Percentiles rank a stretch among this genome's conserved stretches.
Evolutionary conservation across 208 protist genomes (phyloP).

Genomic region (Crithidia expoeki): DNA sequence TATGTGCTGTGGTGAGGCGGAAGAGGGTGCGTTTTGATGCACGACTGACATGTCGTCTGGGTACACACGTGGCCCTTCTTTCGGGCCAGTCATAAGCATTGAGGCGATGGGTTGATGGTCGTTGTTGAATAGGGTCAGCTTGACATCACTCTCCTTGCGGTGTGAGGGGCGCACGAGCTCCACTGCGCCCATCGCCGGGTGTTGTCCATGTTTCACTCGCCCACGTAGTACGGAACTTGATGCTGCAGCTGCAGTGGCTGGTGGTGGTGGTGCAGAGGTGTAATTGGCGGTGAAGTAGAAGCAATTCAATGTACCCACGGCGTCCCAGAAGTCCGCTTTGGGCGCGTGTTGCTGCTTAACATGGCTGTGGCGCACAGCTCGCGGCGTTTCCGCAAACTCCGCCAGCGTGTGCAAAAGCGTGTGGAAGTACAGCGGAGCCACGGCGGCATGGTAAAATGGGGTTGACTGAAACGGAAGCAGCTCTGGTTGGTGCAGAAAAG

Average conservation of each 20-base stretch:
- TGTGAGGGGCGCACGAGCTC: conserved; percentile 64
- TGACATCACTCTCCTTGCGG: conserved; percentile 65
- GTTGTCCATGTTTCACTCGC: conserved; percentile 7
- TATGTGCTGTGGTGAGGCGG: not conserved
- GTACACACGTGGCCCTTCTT: not conserved
- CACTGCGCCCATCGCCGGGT: conserved; percentile 72
- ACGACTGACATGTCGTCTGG: not conserved
- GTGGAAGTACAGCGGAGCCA: conserved; percentile 75
- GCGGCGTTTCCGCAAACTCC: conserved; percentile 79
- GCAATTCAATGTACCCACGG: conserved; percentile 71
- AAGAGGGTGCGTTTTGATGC: no score
- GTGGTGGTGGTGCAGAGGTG: not conserved
- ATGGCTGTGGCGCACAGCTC: conserved; percentile 44
- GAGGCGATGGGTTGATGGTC: conserved; percentile 52
- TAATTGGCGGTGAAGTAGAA: conserved; percentile 65
- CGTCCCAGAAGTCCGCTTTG: conserved; percentile 69
- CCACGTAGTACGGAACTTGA: no score
- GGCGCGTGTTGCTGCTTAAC: conserved; percentile 57
- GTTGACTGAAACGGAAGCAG: conserved; percentile 69
- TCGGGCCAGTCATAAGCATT: conserved; percentile 71
- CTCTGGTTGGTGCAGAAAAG: conserved; percentile 63
- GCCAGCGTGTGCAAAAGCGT: conserved; percentile 77
- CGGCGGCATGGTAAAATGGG: conserved; percentile 51
- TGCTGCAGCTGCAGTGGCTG: no score
- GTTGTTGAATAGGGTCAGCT: conserved; percentile 68